Percentiles rank a stretch among this genome's conserved stretches.
Conservation (phyloP, 2,329 filamentous ascomycete genomes). For the Aspergillus hortae region DNA sequence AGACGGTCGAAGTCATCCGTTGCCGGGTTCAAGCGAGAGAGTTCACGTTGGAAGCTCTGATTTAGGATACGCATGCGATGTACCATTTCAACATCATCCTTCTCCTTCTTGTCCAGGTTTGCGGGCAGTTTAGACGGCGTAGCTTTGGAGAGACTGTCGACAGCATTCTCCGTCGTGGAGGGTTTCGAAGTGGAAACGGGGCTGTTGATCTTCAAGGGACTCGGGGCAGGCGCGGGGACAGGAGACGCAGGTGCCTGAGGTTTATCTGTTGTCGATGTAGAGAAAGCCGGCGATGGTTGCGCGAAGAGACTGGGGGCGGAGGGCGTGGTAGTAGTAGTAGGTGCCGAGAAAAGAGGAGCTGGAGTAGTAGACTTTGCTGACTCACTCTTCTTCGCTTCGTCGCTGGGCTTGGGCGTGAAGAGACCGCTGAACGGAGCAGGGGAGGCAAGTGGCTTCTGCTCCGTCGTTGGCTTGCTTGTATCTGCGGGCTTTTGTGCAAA, state of each 20-base stretch:
- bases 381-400: constrained; percentile 10
- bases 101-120: constrained; percentile 14
- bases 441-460: constrained; percentile 14
- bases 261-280: constrained; percentile 10
- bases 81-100: constrained; percentile 18
- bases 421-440: constrained; percentile 11
- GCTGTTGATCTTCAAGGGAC: constrained; percentile 13
- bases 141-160: constrained; percentile 10
- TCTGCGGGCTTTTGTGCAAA: constrained; percentile 17
- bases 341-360: constrained; percentile 13
- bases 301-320: constrained; percentile 2
- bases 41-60: constrained; percentile 29
- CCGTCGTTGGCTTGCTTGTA: constrained; percentile 10
- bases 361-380: constrained; percentile 9
- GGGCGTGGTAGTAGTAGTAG: constrained; percentile 3
- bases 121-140: constrained; percentile 16
- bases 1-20: constrained; percentile 33
- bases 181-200: constrained; percentile 3
- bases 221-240: constrained; percentile 7
- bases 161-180: constrained; percentile 1
- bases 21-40: constrained; percentile 29
- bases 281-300: constrained; percentile 4
- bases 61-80: constrained; percentile 35
- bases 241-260: constrained; percentile 5
- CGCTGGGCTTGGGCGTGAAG: constrained; percentile 17